phyloP scores from a whole-genome alignment of 306 rosid genomes.

The Purshia tridentata region DNA sequence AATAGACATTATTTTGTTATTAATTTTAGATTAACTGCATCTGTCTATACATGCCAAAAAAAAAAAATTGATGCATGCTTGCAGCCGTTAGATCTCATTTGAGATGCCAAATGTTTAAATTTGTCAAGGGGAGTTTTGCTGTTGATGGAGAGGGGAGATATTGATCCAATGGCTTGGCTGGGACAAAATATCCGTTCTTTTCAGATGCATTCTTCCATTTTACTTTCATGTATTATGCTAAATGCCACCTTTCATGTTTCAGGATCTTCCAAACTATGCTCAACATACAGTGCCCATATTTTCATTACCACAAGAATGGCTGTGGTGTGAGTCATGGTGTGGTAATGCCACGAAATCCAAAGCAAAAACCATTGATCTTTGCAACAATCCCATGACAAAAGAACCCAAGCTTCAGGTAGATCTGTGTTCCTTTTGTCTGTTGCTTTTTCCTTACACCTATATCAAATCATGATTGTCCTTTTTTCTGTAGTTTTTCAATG shows the following conservation, averaged over 20 bases:
- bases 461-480: constrained; percentile 4
- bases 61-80: not conserved
- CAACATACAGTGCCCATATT: constrained; percentile 92
- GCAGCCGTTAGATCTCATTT: not conserved
- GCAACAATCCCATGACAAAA: constrained; percentile 99
- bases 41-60: not conserved
- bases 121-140: no score
- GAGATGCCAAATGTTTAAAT: no score
- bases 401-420: constrained; percentile 96
- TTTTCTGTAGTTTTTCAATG: not conserved
- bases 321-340: constrained; percentile 99
- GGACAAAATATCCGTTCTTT: not conserved
- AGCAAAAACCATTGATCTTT: constrained; percentile 97
- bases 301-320: constrained; percentile 98
- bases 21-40: not conserved
- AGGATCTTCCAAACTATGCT: constrained; percentile 99
- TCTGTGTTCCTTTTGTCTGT: not conserved
- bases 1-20: not conserved
- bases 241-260: constrained; percentile 25
- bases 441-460: not conserved
- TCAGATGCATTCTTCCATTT: not conserved
- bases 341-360: constrained; percentile 91
- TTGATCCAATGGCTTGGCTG: no score
- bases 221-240: not conserved
- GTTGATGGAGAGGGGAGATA: no score